These are phyloP conservation scores for Myotisia sp. DNA, from an alignment of 2,329 filamentous ascomycete genomes.

Conservation along the genomic window DNA sequence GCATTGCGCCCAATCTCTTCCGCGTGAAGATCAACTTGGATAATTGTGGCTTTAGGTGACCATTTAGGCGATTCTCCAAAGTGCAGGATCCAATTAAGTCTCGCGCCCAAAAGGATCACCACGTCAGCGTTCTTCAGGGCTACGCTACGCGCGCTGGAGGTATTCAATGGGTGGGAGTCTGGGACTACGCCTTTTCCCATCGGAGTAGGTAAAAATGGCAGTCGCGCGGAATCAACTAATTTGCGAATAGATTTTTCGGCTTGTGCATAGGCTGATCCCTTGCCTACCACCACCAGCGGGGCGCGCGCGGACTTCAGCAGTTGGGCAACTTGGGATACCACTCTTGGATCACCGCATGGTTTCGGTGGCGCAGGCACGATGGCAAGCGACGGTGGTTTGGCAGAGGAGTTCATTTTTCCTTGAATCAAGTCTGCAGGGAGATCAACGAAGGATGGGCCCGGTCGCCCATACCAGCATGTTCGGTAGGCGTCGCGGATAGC, in stretches of 20 bases:
- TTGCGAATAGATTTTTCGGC: slow-evolving; percentile 34
- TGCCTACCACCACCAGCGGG: slow-evolving; percentile 41
- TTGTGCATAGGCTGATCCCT: slow-evolving; percentile 41
- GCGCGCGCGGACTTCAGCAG: slow-evolving; percentile 36
- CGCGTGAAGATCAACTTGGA: slow-evolving; percentile 41
- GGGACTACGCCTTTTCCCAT: slow-evolving; percentile 46
- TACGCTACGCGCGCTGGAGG: slow-evolving; percentile 39
- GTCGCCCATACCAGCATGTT: slow-evolving; percentile 40
- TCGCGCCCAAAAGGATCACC: slow-evolving; percentile 40
- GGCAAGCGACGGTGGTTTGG: slow-evolving; percentile 19
- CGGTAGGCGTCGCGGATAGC: slow-evolving; percentile 40
- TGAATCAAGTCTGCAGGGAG: slow-evolving; percentile 44
- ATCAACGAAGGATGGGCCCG: slow-evolving; percentile 41
- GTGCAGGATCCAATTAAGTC: slow-evolving; percentile 46
- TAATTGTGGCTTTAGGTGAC: slow-evolving; percentile 35
- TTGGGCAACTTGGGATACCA: slow-evolving; percentile 28
- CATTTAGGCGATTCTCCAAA: slow-evolving; percentile 43
- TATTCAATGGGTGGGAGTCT: slow-evolving; percentile 40
- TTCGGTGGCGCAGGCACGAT: slow-evolving; percentile 28
- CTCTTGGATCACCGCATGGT: slow-evolving; percentile 32
- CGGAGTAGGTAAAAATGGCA: slow-evolving; percentile 44
- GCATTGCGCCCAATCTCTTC: slow-evolving; percentile 42
- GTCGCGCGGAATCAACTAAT: slow-evolving; percentile 34
- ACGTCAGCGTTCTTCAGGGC: slow-evolving; percentile 42
- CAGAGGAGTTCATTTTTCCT: slow-evolving; percentile 16